Base-by-base conservation (phyloP, 1,284 basidiomycete species). In the Naganishia albida region DNA sequence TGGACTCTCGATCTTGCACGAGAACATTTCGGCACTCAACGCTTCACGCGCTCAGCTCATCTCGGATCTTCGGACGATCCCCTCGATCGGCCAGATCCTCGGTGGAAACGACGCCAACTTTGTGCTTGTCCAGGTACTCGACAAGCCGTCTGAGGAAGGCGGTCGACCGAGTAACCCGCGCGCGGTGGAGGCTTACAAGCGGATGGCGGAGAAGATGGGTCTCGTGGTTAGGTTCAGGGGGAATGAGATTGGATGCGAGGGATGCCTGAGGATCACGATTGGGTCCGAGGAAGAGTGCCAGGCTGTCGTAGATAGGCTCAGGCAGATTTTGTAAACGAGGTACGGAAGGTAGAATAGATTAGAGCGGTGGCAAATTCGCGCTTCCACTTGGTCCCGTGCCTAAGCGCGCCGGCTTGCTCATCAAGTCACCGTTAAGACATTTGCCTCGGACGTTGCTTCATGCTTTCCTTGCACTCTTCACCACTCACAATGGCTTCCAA, bases 101-200 rank as follows among this genome's bases (percentile, higher is more conserved):
- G 95, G 95, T 0, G 86, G 83, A 0, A 90, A 90, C 77, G 82
- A 95, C 74, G 93, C 93, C 44, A 99, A 99, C 78, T 99, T 99
- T 77, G 77, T 99, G 38, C 69, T 98, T 69, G 84, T 91, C 0
- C 90, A 91, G 46, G 83, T 99, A 26, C 80, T 93, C 7, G 83
- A 85, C 54, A 81, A 79, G 39, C 73, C 73, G 13, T 76, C 65
- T 67, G 72, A 44, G 25, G 67, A 72, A 15, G 71, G 69, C 28
- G 80, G 81, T 3, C 75, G 79, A 71, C 86, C 88, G 0, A 88
- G 91, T 78, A 94, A 88, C 71, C 75, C 68, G 23, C 83, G 90
- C 34, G 86, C 93, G 0, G 81, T 86, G 75, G 75, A 72, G 80
- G 76, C 93, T 25, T 98, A 99, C 80, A 89, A 87, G 77, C 81